Evolutionary conservation across 1,284 basidiomycete species (phyloP).

Genomic region (Cryptococcus hybrid): DNA sequence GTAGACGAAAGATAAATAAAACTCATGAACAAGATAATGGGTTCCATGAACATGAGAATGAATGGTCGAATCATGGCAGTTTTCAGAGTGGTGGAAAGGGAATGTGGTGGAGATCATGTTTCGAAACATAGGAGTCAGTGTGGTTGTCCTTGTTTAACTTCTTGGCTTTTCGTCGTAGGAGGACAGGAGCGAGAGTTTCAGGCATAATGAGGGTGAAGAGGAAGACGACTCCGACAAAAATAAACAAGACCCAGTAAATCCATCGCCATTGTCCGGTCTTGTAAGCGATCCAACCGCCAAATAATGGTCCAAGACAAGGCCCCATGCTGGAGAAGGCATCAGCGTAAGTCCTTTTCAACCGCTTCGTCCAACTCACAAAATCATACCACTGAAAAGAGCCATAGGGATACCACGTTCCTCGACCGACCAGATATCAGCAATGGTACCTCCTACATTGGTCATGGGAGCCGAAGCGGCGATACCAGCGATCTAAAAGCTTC

Average conservation of each 20-base stretch:
- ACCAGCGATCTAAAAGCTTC: conserved; percentile 40
- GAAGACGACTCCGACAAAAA: conserved; percentile 42
- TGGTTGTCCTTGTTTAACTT: conserved; percentile 48
- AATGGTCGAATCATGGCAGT: conserved; percentile 48
- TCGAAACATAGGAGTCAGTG: conserved; percentile 40
- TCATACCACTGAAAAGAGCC: conserved; percentile 48
- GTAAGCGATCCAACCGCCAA: conserved; percentile 47
- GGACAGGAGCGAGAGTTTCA: conserved; percentile 48
- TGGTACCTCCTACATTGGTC: conserved; percentile 53
- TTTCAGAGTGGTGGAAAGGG: conserved; percentile 40
- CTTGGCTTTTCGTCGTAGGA: conserved; percentile 43
- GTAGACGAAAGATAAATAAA: conserved; percentile 54
- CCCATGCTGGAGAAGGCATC: conserved; percentile 32
- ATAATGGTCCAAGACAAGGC: conserved; percentile 50
- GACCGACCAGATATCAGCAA: conserved; percentile 52
- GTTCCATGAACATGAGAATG: conserved; percentile 50
- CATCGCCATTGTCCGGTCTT: conserved; percentile 48
- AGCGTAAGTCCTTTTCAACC: not conserved
- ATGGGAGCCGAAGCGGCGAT: conserved; percentile 51
- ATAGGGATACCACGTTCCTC: conserved; percentile 51
- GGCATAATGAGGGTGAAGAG: conserved; percentile 39
- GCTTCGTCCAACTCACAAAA: conserved; percentile 21
- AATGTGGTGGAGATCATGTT: conserved; percentile 35
- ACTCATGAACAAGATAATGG: conserved; percentile 49
- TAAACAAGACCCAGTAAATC: conserved; percentile 52